Evolutionary conservation across 805 yeast species (phyloP).

Genomic region (Lachancea fermentati): DNA sequence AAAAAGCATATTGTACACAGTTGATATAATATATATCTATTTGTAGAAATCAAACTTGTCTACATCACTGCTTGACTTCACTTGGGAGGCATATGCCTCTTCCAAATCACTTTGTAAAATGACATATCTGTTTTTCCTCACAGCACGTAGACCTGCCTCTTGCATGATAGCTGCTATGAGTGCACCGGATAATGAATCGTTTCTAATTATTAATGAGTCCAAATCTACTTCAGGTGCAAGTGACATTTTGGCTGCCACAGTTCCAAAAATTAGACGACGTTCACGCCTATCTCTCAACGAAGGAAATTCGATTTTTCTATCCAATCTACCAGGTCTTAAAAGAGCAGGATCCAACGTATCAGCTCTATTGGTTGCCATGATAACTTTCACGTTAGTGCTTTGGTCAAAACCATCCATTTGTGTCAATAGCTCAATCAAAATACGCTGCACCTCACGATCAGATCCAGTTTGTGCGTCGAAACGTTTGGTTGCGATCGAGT

Average conservation of each 20-base stretch:
- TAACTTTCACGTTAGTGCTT: constrained; percentile 88
- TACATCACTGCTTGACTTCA: constrained; percentile 89
- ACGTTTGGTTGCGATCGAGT: constrained; percentile 98
- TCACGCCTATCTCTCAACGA: constrained; percentile 94
- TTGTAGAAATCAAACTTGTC: constrained; percentile 98
- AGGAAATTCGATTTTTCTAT: constrained; percentile 97
- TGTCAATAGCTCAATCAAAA: constrained; percentile 86
- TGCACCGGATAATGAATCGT: constrained; percentile 96
- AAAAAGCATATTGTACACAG: constrained; percentile 6
- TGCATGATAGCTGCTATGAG: constrained; percentile 99
- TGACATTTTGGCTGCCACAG: constrained; percentile 96
- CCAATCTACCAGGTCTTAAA: constrained; percentile 96
- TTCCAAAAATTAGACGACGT: constrained; percentile 90
- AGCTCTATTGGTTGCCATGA: constrained; percentile 99
- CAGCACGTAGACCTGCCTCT: constrained; percentile 98
- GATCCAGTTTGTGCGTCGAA: constrained; percentile 99
- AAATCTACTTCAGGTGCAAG: constrained; percentile 96
- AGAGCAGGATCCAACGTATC: constrained; percentile 98
- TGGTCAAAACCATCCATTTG: constrained; percentile 99
- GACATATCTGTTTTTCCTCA: constrained; percentile 95
- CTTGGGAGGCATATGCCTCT: constrained; percentile 96
- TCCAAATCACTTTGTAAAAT: constrained; percentile 93
- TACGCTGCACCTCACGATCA: constrained; percentile 98
- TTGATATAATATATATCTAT: constrained; percentile 29
- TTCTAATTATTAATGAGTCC: constrained; percentile 89